Conservation (phyloP, 352 stramenopile genomes). For the Paralagenidium karlingii region DNA sequence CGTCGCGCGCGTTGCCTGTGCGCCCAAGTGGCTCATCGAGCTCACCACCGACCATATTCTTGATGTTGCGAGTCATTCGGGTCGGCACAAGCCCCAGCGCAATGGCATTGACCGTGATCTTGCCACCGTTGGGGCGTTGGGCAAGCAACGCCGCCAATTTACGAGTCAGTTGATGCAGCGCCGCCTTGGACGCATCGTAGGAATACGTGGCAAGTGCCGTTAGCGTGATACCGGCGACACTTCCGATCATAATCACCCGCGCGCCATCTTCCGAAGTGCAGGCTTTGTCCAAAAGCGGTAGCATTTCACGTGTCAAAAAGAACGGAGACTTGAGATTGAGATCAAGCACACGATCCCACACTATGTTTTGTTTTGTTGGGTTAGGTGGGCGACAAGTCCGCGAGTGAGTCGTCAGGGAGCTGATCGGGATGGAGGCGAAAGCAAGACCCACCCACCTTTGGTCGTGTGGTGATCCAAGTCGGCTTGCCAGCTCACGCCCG, state of each 20-base stretch:
- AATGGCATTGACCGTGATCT: slow-evolving; percentile 94
- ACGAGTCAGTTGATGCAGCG: slow-evolving; percentile 89
- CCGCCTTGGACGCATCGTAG: slow-evolving; percentile 94
- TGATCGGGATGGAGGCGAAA: too few relatives aligned
- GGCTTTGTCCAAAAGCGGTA: slow-evolving; percentile 81
- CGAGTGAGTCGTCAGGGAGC: not conserved
- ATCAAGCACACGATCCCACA: slow-evolving; percentile 86
- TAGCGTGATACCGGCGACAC: slow-evolving; percentile 59
- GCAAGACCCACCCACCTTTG: slow-evolving; percentile 7
- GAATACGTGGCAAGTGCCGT: slow-evolving; percentile 84
- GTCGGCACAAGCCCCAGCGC: slow-evolving; percentile 86
- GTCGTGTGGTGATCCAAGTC: slow-evolving; percentile 21
- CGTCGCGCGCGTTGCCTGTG: slow-evolving; percentile 82
- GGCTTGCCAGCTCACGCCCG: slow-evolving; percentile 43
- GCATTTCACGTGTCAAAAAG: slow-evolving; percentile 82
- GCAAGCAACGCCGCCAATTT: slow-evolving; percentile 87
- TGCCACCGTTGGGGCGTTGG: slow-evolving; percentile 49
- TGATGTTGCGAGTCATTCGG: slow-evolving; percentile 81
- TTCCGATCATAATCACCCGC: slow-evolving; percentile 68
- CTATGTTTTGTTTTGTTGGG: slow-evolving; percentile 51
- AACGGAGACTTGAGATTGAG: slow-evolving; percentile 94
- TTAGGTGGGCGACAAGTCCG: too few relatives aligned
- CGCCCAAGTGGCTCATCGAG: slow-evolving; percentile 81
- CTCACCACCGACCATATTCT: slow-evolving; percentile 39
- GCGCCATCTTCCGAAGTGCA: slow-evolving; percentile 24